These are phyloP conservation scores for Isoetes engelmannii DNA, from an alignment of 83 land plant species.

Conservation along the genomic window DNA sequence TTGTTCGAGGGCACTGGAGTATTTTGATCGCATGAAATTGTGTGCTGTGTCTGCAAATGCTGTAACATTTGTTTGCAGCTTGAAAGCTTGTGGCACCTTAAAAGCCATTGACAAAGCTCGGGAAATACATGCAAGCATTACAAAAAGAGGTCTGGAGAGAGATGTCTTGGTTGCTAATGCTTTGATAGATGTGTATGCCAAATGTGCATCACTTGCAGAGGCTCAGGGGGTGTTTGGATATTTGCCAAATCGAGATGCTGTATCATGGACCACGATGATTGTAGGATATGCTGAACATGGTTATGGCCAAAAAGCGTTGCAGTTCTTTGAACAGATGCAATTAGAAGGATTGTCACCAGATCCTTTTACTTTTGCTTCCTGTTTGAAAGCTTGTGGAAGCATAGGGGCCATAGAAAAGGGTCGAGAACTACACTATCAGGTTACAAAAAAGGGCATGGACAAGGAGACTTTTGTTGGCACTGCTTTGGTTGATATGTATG, in stretches of 20 bases:
- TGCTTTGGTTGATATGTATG: constrained; percentile 5
- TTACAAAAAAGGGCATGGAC: background rate
- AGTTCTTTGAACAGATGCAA: background rate
- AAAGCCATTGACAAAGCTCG: no score
- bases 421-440: constrained; percentile 9
- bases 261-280: constrained; percentile 3
- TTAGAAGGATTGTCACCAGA: background rate
- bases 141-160: background rate
- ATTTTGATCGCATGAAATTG: constrained; percentile 32
- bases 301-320: background rate
- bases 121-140: background rate
- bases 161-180: background rate
- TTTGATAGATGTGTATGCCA: no score
- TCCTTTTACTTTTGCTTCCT: background rate
- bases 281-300: background rate
- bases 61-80: no score
- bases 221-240: background rate
- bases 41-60: background rate
- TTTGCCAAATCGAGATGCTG: background rate
- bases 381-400: background rate
- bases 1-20: constrained; percentile 30
- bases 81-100: no score
- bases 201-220: no score
- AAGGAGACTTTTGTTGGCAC: background rate
- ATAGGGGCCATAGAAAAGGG: constrained; percentile 5